phyloP scores from a whole-genome alignment of 805 yeast genomes.

The Saturnispora silvae region DNA sequence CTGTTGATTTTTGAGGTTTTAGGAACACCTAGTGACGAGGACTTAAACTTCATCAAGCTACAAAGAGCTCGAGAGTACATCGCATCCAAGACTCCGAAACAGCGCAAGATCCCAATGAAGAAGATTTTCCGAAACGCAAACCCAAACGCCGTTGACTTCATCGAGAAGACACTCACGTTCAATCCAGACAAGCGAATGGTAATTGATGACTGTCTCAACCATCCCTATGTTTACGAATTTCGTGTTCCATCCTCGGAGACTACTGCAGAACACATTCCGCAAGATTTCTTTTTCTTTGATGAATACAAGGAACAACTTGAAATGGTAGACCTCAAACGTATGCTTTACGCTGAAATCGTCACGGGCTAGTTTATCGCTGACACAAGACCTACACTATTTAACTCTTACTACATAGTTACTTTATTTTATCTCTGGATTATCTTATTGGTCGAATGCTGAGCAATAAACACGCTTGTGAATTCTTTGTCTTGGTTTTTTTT shows the following conservation, averaged over 20 bases:
- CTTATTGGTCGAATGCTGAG: not conserved
- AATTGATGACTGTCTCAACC: constrained; percentile 71
- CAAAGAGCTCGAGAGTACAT: constrained; percentile 72
- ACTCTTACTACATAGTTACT: no score
- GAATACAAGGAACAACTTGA: constrained; percentile 40
- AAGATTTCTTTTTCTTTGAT: constrained; percentile 47
- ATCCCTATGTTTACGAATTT: constrained; percentile 62
- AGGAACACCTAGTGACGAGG: constrained; percentile 69
- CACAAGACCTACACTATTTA: no score
- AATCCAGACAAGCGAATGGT: constrained; percentile 75
- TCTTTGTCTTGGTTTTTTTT: not conserved
- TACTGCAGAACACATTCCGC: constrained; percentile 39
- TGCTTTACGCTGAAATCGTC: constrained; percentile 44
- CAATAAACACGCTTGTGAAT: not conserved
- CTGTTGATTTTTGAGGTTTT: constrained; percentile 54
- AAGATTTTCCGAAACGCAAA: constrained; percentile 39
- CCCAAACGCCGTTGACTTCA: constrained; percentile 45
- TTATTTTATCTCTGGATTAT: no score
- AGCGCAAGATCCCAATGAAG: constrained; percentile 48
- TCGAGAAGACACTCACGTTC: constrained; percentile 67
- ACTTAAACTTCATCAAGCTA: constrained; percentile 61
- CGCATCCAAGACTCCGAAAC: constrained; percentile 29
- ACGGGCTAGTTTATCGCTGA: constrained; percentile 14
- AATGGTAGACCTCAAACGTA: constrained; percentile 38
- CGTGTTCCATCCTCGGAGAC: constrained; percentile 72